Conservation (phyloP, 2,329 filamentous ascomycete species). For the Calonectria multiphialidica region DNA sequence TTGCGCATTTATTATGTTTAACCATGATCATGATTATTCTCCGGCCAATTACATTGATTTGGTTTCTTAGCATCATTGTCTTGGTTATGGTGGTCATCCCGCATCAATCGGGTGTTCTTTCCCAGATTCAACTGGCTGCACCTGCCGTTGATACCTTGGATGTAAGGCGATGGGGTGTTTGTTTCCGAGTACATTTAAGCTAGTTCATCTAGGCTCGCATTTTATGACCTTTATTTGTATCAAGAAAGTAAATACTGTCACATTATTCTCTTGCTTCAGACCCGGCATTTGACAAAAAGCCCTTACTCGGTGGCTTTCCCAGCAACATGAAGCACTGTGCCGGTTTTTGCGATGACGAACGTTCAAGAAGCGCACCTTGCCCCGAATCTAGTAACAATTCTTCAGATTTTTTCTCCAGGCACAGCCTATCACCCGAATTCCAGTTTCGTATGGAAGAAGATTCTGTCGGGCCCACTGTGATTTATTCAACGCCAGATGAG, state of each 20-base stretch:
- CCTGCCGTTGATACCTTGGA: background rate
- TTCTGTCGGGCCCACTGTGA: background rate
- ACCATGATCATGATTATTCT: background rate
- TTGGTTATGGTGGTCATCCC: background rate
- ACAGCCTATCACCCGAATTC: background rate
- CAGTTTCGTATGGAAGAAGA: background rate
- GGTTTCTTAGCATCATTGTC: too few relatives aligned
- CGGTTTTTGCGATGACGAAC: background rate
- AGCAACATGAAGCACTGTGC: background rate
- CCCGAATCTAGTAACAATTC: background rate
- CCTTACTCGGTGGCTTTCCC: background rate
- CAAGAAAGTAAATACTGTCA: too few relatives aligned
- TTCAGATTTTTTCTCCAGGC: background rate
- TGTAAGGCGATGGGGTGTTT: background rate
- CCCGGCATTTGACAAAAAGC: background rate
- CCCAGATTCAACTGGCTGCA: background rate
- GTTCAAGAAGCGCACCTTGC: constrained; percentile 16
- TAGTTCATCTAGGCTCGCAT: background rate
- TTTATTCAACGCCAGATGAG: constrained; percentile 28
- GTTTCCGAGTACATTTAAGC: background rate
- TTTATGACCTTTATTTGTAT: background rate
- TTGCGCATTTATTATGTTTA: background rate
- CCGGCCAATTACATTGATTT: background rate
- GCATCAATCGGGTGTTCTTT: background rate
- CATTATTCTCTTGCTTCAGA: background rate